Conservation (phyloP, 1,284 basidiomycete genomes). For the Ceratobasidium sp. region DNA sequence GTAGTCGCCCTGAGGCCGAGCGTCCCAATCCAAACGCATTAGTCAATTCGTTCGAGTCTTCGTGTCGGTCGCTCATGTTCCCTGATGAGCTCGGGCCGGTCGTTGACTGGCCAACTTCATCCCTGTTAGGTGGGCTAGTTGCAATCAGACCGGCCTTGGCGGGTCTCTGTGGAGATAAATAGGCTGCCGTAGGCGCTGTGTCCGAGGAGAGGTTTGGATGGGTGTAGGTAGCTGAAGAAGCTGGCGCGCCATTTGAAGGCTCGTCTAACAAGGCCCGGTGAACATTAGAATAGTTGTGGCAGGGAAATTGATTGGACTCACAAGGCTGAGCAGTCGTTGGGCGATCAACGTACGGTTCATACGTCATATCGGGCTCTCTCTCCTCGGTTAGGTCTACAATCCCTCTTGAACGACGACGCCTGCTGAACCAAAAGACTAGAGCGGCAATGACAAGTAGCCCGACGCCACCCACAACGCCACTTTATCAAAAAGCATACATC, state of each 20-base stretch:
- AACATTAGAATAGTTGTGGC: too few relatives aligned
- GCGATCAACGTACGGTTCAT: not conserved
- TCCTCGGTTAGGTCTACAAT: conserved; percentile 21
- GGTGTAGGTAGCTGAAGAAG: not conserved
- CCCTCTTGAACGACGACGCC: not conserved
- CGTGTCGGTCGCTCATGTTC: conserved; percentile 2
- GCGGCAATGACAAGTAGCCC: not conserved
- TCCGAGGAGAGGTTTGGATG: not conserved
- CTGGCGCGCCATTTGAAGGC: not conserved
- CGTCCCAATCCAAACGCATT: conserved; percentile 17
- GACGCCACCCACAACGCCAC: conserved; percentile 9
- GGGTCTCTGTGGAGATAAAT: not conserved
- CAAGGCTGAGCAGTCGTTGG: not conserved
- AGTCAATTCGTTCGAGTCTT: conserved; percentile 25
- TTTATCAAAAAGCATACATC: not conserved
- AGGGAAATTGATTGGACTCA: not conserved
- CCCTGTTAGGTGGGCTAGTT: conserved; percentile 12
- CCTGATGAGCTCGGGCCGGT: not conserved
- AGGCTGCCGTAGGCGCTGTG: not conserved
- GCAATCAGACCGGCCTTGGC: conserved; percentile 11
- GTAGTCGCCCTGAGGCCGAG: conserved; percentile 24
- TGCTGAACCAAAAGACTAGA: conserved; percentile 4
- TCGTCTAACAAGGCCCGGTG: not conserved
- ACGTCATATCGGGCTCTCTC: not conserved
- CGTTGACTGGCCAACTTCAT: not conserved